Base-by-base conservation (phyloP, 2,329 filamentous ascomycete genomes). In the Thermochaetoides dissita region DNA sequence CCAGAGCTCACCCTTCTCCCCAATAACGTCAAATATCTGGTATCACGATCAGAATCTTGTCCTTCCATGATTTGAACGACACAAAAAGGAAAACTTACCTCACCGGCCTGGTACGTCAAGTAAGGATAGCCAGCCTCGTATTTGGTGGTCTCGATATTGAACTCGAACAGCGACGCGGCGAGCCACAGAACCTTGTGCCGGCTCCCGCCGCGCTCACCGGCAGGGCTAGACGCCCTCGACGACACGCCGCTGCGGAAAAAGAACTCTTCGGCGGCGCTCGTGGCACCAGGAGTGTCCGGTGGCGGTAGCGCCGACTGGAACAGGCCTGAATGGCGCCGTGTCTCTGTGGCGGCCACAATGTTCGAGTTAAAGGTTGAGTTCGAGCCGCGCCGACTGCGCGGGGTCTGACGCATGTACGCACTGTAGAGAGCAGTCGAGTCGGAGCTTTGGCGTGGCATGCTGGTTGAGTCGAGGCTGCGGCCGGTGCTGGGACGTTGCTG, bases 1-100 rank as follows among this genome's bases (percentile, higher is more conserved):
- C 91, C 91, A 98, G 38, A 96, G 72, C 66, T 98, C 91, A 49
- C 91, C 91, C 60, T 95, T 95, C 62, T 95, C 88, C 30, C 82
- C 91, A 57, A 98, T 86, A 41, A 98, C 82, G 63, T 89, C 84
- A 55, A 89, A 89, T 49, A 89, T 84, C 74, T 81, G 49, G 17
- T 17, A 24, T 24, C 17, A 24, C 17, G 17, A 24, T 24, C 17
- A 24, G 17, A 24, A 24, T 24, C 17, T 24, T 24, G 5, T 24
- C 5, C 17, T 24, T 24, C 17, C 17, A 24, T 24, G 3, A 28
- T 37, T 7, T 31, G 8, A 31, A 17, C 39, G 34, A 7, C n/a
- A 28, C 31, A 31, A 6, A 10, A n/a, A n/a, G 9, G 29, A 33
- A 30, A 33, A 38, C 44, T 41, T 6, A 63, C 79, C 68, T 98